phyloP scores from a whole-genome alignment of 768 basidiomycete genomes.

The Boletus tomentosulus region DNA sequence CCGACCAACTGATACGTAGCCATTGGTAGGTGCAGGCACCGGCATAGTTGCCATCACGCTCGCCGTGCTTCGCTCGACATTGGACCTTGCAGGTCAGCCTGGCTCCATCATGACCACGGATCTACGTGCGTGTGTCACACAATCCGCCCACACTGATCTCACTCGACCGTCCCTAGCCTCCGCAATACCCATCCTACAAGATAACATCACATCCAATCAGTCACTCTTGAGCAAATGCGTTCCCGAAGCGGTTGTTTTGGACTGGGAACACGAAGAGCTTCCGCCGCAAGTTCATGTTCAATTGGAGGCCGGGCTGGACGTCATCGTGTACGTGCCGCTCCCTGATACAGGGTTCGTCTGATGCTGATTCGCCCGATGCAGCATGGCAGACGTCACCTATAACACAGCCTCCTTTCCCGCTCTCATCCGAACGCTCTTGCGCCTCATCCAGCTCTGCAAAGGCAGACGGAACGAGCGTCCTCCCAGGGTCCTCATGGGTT shows the following conservation, averaged over 20 bases:
- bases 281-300: slow-evolving; percentile 43
- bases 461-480: slow-evolving; percentile 22
- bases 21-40: slow-evolving; percentile 69
- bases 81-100: slow-evolving; percentile 15
- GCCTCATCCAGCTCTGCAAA: slow-evolving; percentile 36
- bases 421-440: slow-evolving; percentile 62
- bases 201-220: slow-evolving; percentile 56
- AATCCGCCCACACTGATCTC: neutral
- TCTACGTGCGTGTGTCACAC: slow-evolving; percentile 48
- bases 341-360: neutral
- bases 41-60: slow-evolving; percentile 75
- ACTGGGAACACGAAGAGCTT: slow-evolving; percentile 70
- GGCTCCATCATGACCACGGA: slow-evolving; percentile 61
- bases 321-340: slow-evolving; percentile 57
- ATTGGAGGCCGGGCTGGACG: slow-evolving; percentile 45
- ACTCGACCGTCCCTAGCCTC: slow-evolving; percentile 46
- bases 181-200: slow-evolving; percentile 73
- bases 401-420: slow-evolving; percentile 83
- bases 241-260: slow-evolving; percentile 44
- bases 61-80: slow-evolving; percentile 48
- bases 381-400: slow-evolving; percentile 92
- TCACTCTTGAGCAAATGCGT: slow-evolving; percentile 29
- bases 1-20: neutral
- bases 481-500: slow-evolving; percentile 65
- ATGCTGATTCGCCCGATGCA: slow-evolving; percentile 25